Percentiles rank a stretch among this genome's conserved stretches.
Evolutionary conservation across 2,329 filamentous ascomycete genomes (phyloP).

Genomic region (Xenosphaeropsis pyriputrescens): DNA sequence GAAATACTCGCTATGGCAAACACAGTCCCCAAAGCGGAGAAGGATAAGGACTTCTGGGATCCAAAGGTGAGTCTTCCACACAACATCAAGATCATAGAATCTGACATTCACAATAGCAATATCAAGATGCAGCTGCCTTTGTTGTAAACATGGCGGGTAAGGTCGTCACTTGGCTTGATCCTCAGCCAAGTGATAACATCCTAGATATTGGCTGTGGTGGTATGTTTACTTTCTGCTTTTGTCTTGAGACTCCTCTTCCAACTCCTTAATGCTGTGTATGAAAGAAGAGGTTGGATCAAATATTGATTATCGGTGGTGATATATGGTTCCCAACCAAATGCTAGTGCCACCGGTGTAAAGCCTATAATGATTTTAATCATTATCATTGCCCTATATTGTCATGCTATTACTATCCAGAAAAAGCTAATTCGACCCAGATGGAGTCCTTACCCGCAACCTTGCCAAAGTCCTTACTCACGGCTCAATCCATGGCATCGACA

Average conservation of each 20-base stretch:
- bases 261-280: background rate
- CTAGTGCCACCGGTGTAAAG: too few relatives aligned
- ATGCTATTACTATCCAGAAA: background rate
- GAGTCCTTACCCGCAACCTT: conserved; percentile 40
- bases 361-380: too few relatives aligned
- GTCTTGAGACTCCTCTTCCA: background rate
- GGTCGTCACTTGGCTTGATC: conserved; percentile 41
- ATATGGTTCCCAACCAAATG: too few relatives aligned
- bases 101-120: conserved; percentile 13
- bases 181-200: conserved; percentile 39
- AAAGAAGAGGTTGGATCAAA: background rate
- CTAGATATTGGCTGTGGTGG: conserved; percentile 52
- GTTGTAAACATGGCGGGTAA: conserved; percentile 47
- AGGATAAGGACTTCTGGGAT: too few relatives aligned
- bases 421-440: conserved; percentile 25
- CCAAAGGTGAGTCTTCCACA: background rate
- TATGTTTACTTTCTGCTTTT: conserved; percentile 15
- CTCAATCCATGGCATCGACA: conserved; percentile 40
- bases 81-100: conserved; percentile 4
- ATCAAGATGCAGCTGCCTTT: conserved; percentile 46
- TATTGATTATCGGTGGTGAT: too few relatives aligned
- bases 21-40: too few relatives aligned
- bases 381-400: background rate
- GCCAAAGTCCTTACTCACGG: conserved; percentile 27
- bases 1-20: background rate